Percentiles rank a stretch among this genome's conserved stretches.
These are phyloP conservation scores for Raphanus hybrid DNA, from an alignment of 441 rosid genomes.

Conservation along the genomic window DNA sequence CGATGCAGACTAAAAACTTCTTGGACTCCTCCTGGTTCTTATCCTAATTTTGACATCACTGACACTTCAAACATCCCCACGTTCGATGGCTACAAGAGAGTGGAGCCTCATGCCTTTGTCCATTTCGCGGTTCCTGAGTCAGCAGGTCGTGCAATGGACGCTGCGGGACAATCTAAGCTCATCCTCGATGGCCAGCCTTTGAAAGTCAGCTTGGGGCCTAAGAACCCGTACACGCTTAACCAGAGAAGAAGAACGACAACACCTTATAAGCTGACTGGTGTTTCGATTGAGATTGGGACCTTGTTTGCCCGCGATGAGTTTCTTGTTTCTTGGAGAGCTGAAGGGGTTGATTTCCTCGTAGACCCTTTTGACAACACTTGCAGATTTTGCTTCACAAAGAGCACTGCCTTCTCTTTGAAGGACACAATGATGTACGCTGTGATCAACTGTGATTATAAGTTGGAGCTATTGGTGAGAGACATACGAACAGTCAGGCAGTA, in stretches of 20 bases:
- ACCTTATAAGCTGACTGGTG: neutral
- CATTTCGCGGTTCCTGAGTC: slow-evolving; percentile 7
- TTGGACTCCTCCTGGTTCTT: slow-evolving; percentile 5
- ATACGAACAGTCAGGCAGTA: slow-evolving; percentile 64
- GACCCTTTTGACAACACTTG: slow-evolving; percentile 89
- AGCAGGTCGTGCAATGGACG: neutral
- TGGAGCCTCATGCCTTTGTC: slow-evolving; percentile 3
- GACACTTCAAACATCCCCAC: slow-evolving; percentile 7
- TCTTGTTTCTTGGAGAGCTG: slow-evolving; percentile 2
- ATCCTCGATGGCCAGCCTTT: neutral
- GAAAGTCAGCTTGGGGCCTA: slow-evolving; percentile 6
- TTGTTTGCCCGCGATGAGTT: neutral
- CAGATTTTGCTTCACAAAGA: slow-evolving; percentile 71
- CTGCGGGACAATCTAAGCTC: neutral
- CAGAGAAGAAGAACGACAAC: slow-evolving; percentile 4
- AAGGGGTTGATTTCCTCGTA: slow-evolving; percentile 61
- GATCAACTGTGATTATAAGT: slow-evolving; percentile 81
- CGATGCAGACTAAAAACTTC: slow-evolving; percentile 4
- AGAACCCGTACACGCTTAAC: slow-evolving; percentile 1
- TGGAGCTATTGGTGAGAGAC: slow-evolving; percentile 84
- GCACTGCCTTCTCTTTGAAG: slow-evolving; percentile 75
- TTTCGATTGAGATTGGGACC: slow-evolving; percentile 1
- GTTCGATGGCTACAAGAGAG: neutral
- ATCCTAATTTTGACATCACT: neutral
- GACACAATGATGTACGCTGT: slow-evolving; percentile 54